These are phyloP conservation scores for Globisporangium uncinulatum DNA, from an alignment of 352 stramenopile species.

Conservation along the genomic window DNA sequence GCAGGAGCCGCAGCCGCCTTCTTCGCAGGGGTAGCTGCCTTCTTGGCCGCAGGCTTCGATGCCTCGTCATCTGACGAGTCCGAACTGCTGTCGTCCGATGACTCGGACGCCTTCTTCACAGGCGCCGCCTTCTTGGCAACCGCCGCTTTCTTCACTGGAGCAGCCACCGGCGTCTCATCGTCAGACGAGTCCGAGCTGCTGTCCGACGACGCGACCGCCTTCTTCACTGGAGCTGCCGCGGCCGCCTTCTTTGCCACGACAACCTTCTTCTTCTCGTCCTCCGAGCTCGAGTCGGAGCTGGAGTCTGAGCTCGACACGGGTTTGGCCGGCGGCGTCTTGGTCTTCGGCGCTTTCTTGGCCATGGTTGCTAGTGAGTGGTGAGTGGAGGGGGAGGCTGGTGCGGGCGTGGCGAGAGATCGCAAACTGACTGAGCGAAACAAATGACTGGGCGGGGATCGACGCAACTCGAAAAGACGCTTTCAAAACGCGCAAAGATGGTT, in stretches of 20 bases:
- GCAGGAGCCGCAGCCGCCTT: conserved; percentile 17
- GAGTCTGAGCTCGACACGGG: conserved; percentile 26
- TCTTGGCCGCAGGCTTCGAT: conserved; percentile 19
- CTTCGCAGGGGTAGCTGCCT: conserved; percentile 15
- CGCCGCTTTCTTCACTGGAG: conserved; percentile 23
- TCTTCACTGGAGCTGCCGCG: conserved; percentile 3
- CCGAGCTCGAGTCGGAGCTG: conserved; percentile 33
- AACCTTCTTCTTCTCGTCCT: conserved; percentile 31
- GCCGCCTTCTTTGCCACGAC: conserved; percentile 8
- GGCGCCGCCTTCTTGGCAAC: conserved; percentile 25
- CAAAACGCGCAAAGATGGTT: conserved; percentile 19
- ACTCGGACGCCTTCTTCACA: conserved; percentile 41
- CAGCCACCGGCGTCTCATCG: conserved; percentile 12
- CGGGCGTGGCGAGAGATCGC: conserved; percentile 10
- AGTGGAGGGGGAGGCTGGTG: conserved; percentile 1
- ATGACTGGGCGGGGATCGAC: neutral
- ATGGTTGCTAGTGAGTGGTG: conserved; percentile 10
- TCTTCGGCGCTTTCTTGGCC: conserved; percentile 34
- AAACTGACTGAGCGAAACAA: conserved; percentile 11
- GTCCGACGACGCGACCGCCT: conserved; percentile 12
- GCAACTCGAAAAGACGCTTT: conserved; percentile 7
- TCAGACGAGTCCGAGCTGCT: conserved; percentile 45
- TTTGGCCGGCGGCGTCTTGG: conserved; percentile 18
- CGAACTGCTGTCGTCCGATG: neutral
- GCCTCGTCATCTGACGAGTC: conserved; percentile 47